Base-by-base conservation (phyloP, 208 protist species). In the Histomonas meleagridis region DNA sequence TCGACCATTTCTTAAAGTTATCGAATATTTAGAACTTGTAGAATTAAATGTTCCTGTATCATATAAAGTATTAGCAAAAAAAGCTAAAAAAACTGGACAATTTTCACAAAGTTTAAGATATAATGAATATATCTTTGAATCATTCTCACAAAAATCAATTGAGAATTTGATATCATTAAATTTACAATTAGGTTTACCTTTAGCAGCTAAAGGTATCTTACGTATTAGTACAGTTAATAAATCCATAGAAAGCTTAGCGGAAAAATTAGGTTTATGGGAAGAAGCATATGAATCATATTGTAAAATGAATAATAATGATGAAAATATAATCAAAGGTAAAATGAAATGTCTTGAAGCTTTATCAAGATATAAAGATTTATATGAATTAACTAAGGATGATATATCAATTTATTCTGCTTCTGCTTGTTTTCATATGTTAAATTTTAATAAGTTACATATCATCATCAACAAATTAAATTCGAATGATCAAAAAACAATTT, bases 251-350 rank as follows among this genome's bases (percentile, higher is more conserved):
- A n/a, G n/a, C n/a, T n/a, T n/a, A n/a, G 60, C 3, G 16, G 60
- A 65, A 65, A 26, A 65, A 65, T 65, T 65, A 38, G 76, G 76
- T 38, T 43, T 55, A 18, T 86, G 76, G 76, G 76, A 86, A 55
- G 76, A 86, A 38, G 76, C 76, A 1, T 38, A 18, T 43, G 46
- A 86, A 26, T 51, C 43, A 26, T 57, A 86, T 38, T 49, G 51
- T 16, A 28, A 14, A 38, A 38, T 38, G 18, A 86, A 26, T 14
- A 40, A 40, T 57, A 55, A 86, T 38, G 46, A 86, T 55, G 18
- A 28, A 0, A n/a, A 3, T 18, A 38, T 86, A n/a, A 40, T 86
- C 38, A 40, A 86, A 18, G 55, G 38, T n/a, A 86, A 86, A 55
- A 86, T 86, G 76, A 55, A 12, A 38, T 86, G 76, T 49, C 55